Base-by-base conservation (phyloP, 306 rosid genomes). In the Vigna unguiculata region DNA sequence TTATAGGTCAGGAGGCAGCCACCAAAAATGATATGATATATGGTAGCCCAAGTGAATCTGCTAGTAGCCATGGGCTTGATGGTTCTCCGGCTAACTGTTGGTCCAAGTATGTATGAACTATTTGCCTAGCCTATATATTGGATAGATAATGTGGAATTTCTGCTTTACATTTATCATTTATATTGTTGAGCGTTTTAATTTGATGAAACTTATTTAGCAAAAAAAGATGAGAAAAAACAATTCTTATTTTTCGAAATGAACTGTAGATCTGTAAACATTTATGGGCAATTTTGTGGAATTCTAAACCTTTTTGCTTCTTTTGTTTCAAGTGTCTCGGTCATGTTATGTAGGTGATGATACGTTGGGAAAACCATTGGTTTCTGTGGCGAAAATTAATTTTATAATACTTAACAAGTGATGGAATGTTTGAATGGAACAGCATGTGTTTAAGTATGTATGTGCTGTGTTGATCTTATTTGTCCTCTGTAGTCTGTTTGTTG, bases 61-160 rank as follows among this genome's bases (percentile, higher is more conserved):
- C 82, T 66, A 58, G 70, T 72, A 87, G 80, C 83, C 87, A 85
- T 78, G 86, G 87, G 54, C 87, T 85, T 81, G 97, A 87, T 85
- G 78, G 80, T 62, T 85, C 93, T 82, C 86, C 87, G 0, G 85
- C 83, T 68, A 89, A 79, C 75, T 47, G 87, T 84, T 92, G 93
- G 99, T 82, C 97, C 66, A 91, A 87, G 99, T 95, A 91, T 87
- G 99, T 88, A 43, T 49, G 78, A 75, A 25, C 69, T 67, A 71
- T 41, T 47, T 80, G 74, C 41, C 70, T 32, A 67, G 49, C 47
- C 54, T 71, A 46, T 48, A 9, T 74, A 51, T 54, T 21, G 20
- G 79, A 16, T 52, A 40, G 60, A 14, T 34, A 25, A 48, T 48
- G 19, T 70, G 10, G 36, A 45, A 62, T 63, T 49, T 73, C 41